Evolutionary conservation across 169 alveolate species (phyloP).

Genomic region (Cryptosporidium xiaoi): DNA sequence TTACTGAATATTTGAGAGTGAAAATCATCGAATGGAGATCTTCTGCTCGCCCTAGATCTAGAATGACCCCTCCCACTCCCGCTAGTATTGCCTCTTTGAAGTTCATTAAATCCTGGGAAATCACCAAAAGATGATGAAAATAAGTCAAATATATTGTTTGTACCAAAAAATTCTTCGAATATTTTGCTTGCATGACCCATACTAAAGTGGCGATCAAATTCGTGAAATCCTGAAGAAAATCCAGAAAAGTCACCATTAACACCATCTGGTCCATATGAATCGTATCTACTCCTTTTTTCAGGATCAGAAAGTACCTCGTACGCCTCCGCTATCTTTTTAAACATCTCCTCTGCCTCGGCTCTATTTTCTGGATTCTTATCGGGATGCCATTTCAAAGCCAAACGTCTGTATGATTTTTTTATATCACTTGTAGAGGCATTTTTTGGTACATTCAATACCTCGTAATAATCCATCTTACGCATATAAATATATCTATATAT

Average conservation of each 20-base stretch:
- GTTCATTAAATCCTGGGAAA: conserved; percentile 44
- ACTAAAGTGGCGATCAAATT: conserved; percentile 69
- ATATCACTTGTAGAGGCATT: conserved; percentile 81
- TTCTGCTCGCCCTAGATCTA: conserved; percentile 33
- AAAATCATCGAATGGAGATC: conserved; percentile 58
- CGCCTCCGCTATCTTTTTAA: conserved; percentile 91
- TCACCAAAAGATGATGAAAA: conserved; percentile 60
- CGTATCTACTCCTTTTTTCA: conserved; percentile 84
- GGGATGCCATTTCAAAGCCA: conserved; percentile 86
- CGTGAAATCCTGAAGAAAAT: conserved; percentile 75
- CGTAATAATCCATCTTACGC: conserved; percentile 82
- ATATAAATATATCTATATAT: neutral
- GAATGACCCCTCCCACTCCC: conserved; percentile 35
- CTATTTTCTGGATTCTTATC: conserved; percentile 86
- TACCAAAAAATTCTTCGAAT: conserved; percentile 76
- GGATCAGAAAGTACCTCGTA: conserved; percentile 90
- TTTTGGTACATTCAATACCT: conserved; percentile 83
- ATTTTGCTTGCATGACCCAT: conserved; percentile 75
- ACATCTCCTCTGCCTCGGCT: conserved; percentile 88
- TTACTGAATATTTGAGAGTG: conserved; percentile 65
- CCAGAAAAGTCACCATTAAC: conserved; percentile 79
- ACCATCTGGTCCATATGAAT: conserved; percentile 86
- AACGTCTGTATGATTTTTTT: conserved; percentile 85
- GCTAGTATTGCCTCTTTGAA: too few relatives aligned
- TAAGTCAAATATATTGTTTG: conserved; percentile 69